Evolutionary conservation across 192 early-diverging fungal species (phyloP), one percentile per base, ranked within the genome.

Genomic region (Thoreauomyces humboldtii): DNA sequence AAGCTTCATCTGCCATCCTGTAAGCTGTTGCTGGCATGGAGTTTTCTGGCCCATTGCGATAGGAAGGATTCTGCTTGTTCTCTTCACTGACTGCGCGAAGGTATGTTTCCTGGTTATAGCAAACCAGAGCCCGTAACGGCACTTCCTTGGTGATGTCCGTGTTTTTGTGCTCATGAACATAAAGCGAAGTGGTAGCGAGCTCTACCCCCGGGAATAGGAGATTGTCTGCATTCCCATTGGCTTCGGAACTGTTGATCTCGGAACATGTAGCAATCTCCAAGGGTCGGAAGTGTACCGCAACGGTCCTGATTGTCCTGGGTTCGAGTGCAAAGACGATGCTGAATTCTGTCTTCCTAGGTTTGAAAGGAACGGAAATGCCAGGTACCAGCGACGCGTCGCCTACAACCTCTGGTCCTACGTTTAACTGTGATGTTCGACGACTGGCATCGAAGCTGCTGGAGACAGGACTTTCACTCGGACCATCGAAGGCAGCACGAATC

Each of bases 101-200:
- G 32, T 52, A 52, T 27, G 32, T 4, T 6, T 29, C 25, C 14
- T 24, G 29, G 29, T 27, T 24, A 29, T 52, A 52, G 29, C 50
- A 52, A 1, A 88, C 78, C 11, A 65, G 71, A 14, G 86, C 80
- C 21, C 69, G 73, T 53, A 90, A 91, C 2, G 76, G 44, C 25
- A 93, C 81, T 32, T 78, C 81, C 38, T 89, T 90, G 54, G 82
- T 76, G 33, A 86, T 75, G 76, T 93, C 91, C 0, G 85, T 85
- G 67, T 93, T 93, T 73, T 89, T 93, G 63, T 88, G 82, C 63
- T 93, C 89, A 56, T 91, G 87, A 14, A 89, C 83, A 61, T 85
- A 88, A 0, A 93, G n/a, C n/a, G n/a, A n/a, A n/a, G n/a, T n/a
- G n/a, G n/a, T n/a, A n/a, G n/a, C n/a, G n/a, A n/a, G n/a, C n/a